Percentiles rank a stretch among this genome's conserved stretches.
Conservation (phyloP, 2,329 filamentous ascomycete genomes). For the Podosphaera xanthii region DNA sequence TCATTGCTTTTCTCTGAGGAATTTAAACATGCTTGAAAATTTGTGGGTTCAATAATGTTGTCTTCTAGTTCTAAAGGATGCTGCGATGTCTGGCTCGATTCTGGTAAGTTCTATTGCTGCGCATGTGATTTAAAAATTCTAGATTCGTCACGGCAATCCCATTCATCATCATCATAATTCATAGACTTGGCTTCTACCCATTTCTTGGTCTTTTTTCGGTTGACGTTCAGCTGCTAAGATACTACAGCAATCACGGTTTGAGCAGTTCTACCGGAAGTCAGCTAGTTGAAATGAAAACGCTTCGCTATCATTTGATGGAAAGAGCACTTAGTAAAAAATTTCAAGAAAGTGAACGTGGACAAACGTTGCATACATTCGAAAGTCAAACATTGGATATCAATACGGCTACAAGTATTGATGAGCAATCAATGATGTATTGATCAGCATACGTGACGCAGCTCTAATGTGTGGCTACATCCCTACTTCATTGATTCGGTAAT, state of each 20-base stretch:
- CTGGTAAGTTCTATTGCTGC: constrained; percentile 20
- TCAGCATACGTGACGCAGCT: no score
- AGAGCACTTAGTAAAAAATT: constrained; percentile 13
- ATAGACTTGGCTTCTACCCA: constrained; percentile 79
- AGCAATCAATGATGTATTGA: no score
- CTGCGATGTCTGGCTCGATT: constrained; percentile 17
- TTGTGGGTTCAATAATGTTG: constrained; percentile 26
- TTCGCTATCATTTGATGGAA: no score
- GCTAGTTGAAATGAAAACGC: not conserved
- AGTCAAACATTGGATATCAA: no score
- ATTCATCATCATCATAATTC: constrained; percentile 82
- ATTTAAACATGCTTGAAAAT: constrained; percentile 19
- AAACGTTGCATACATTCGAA: constrained; percentile 6
- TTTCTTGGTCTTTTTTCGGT: constrained; percentile 75
- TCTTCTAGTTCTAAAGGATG: constrained; percentile 9
- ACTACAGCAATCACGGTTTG: constrained; percentile 7
- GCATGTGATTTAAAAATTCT: constrained; percentile 21
- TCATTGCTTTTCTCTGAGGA: no score
- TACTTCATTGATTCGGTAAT: no score
- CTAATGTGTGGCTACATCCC: no score
- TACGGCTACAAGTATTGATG: no score
- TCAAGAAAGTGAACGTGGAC: constrained; percentile 14
- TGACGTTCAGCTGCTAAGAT: constrained; percentile 62
- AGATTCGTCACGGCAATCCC: constrained; percentile 50
- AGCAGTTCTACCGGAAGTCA: not conserved